Evolutionary conservation across 1,139 yeast species (phyloP).

Genomic region (Debaryomyces sp.): DNA sequence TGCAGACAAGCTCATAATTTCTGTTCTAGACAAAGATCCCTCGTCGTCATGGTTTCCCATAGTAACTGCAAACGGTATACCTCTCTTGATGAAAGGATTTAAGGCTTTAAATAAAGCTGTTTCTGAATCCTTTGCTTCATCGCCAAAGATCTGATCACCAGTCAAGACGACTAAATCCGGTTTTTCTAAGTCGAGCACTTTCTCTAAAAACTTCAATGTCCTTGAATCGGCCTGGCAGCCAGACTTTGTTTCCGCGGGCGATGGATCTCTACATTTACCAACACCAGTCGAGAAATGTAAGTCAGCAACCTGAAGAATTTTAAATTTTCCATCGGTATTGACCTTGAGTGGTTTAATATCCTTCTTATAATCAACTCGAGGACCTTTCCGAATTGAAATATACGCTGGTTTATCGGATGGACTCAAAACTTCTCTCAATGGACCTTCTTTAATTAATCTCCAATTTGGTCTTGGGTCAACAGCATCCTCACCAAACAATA

Average conservation of each 20-base stretch:
- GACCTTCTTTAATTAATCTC: slow-evolving; percentile 41
- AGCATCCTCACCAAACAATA: slow-evolving; percentile 72
- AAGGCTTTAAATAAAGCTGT: slow-evolving; percentile 77
- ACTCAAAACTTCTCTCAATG: slow-evolving; percentile 26
- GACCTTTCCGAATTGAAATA: slow-evolving; percentile 34
- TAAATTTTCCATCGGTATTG: slow-evolving; percentile 53
- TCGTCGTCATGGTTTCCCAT: slow-evolving; percentile 72
- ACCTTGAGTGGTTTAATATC: slow-evolving; percentile 29
- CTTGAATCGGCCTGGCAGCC: slow-evolving; percentile 76
- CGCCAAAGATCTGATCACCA: slow-evolving; percentile 85
- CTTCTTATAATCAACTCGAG: slow-evolving; percentile 25
- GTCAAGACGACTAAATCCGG: slow-evolving; percentile 84
- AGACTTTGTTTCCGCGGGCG: slow-evolving; percentile 44
- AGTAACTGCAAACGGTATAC: slow-evolving; percentile 79
- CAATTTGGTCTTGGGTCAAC: slow-evolving; percentile 80
- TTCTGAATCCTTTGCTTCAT: slow-evolving; percentile 72
- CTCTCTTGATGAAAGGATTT: slow-evolving; percentile 64
- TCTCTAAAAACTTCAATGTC: slow-evolving; percentile 62
- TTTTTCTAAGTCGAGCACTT: slow-evolving; percentile 65
- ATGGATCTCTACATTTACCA: slow-evolving; percentile 76
- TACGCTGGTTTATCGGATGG: slow-evolving; percentile 25
- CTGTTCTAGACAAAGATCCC: slow-evolving; percentile 63
- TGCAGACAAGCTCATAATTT: slow-evolving; percentile 58
- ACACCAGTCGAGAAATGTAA: slow-evolving; percentile 78
- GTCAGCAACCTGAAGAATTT: slow-evolving; percentile 84